Base-by-base conservation (phyloP, 176 grass and related monocot species). In the Avena sativa region DNA sequence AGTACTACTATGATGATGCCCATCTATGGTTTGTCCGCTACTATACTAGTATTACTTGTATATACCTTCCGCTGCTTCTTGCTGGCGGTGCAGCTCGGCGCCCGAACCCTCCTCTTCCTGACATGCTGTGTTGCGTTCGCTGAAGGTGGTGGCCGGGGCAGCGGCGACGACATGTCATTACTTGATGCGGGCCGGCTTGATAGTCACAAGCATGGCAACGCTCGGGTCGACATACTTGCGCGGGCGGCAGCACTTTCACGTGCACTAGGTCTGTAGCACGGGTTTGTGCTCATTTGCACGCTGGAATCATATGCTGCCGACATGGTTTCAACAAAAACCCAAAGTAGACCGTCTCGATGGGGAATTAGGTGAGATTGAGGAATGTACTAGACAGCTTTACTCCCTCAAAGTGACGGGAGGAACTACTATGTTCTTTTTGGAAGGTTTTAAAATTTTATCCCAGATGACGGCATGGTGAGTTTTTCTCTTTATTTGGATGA, bases 181-280 rank as follows among this genome's bases (percentile, higher is more conserved):
- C 28, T 30, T 30, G 28, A 30, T 30, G 28, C 28, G 28, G 28
- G 28, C 28, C 28, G 28, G 28, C 28, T 30, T 30, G 84, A 79
- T 23, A 43, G 74, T 74, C 19, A 92, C 74, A 10, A 90, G 59
- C 88, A 83, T 8, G 65, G 55, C 34, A 73, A 78, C 57, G 11
- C 83, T 83, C 7, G 70, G 76, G 49, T 59, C 85, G 65, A 52
- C 52, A 15, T 88, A 90, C 82, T 92, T 94, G 72, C 90, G 83
- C 32, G 90, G 93, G 47, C 87, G 28, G 28, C 28, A 30, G 28
- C 28, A 30, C 28, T 30, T 30, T 30, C 28, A 30, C 28, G 28
- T 30, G 28, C 28, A 30, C 28, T 30, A 30, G 28, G 28, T 30
- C 28, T 30, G 28, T 30, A 30, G 28, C 28, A 30, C 28, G 28